Base-by-base conservation (phyloP, 2,329 filamentous ascomycete genomes). In the Ophiostoma sp. region DNA sequence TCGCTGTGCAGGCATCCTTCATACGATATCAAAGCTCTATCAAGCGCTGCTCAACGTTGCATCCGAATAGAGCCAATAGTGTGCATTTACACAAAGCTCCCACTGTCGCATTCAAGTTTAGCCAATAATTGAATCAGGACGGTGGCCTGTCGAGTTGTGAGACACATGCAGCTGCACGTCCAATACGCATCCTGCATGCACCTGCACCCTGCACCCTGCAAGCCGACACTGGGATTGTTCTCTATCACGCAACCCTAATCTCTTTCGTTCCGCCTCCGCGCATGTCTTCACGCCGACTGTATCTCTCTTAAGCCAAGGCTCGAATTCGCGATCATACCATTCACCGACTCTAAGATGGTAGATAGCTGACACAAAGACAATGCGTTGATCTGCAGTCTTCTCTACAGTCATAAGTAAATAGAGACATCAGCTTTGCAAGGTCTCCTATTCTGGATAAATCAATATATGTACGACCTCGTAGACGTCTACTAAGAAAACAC, bases 101-200 rank as follows among this genome's bases (percentile, higher is more conserved):
- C 8, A 27, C 18, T 55, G 49, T 36, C 27, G n/a, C 49, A 55
- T 55, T 6, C 7, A 55, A 27, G 4, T 18, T 11, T 3, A 11
- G n/a, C 18, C 49, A 55, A 55, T 27, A 11, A 55, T 7, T 27
- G 27, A 9, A 55, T 55, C 16, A 27, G 49, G 11, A 11, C 45
- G 27, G 27, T 27, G 12, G 45, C 49, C 18, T 55, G 18, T 55
- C 27, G 49, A 27, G 27, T 18, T 27, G 49, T 55, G 49, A 55
- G 49, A 55, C 49, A n/a, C 49, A 55, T 55, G 49, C 49, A 55
- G n/a, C 49, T 55, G 47, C 16, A 27, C 7, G 27, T 9, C 11
- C n/a, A n/a, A 55, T 27, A 27, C 27, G 49, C n/a, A 55, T 55
- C 49, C 49, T 55, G 49, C 49, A 55, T 55, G 49, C 49, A 27